Conservation (phyloP, 345 rosid species). For the Pelargonium nanum region DNA sequence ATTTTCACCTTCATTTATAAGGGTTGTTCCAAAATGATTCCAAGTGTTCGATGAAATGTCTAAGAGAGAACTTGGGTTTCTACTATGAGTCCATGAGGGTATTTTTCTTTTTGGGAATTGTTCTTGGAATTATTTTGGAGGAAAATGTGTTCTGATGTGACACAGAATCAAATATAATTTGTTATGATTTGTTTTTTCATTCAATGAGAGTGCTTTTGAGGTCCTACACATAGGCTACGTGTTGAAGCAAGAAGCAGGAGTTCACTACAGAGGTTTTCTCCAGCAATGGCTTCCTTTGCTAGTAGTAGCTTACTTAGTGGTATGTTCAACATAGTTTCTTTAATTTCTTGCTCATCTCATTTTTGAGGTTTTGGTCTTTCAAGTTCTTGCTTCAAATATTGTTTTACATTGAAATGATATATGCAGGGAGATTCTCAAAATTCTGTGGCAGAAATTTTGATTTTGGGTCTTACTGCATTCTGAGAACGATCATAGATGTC, state of each 20-base stretch:
- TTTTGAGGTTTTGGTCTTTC: too few species aligned
- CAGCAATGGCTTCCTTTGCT: conserved; percentile 19
- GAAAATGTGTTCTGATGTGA: not conserved
- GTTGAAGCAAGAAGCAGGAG: not conserved
- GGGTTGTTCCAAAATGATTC: too few species aligned
- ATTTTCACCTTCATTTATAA: too few species aligned
- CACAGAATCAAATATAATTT: not conserved
- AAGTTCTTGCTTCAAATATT: too few species aligned
- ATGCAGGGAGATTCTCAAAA: conserved; percentile 43
- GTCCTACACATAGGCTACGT: not conserved
- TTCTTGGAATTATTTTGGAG: not conserved
- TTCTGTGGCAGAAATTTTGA: conserved; percentile 38
- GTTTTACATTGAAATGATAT: not conserved
- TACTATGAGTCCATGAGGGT: too few species aligned
- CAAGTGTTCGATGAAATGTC: not conserved
- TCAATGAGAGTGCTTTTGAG: not conserved
- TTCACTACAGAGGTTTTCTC: not conserved
- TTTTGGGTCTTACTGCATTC: conserved; percentile 40
- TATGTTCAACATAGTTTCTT: not conserved
- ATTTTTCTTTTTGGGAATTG: too few species aligned
- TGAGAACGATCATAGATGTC: conserved; percentile 42
- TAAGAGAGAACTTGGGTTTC: not conserved
- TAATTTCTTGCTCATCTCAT: not conserved
- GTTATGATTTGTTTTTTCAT: not conserved
- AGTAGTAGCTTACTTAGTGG: conserved; percentile 18